phyloP scores from a whole-genome alignment of 2,329 filamentous ascomycete genomes.

The Colletotrichum endophyticum region DNA sequence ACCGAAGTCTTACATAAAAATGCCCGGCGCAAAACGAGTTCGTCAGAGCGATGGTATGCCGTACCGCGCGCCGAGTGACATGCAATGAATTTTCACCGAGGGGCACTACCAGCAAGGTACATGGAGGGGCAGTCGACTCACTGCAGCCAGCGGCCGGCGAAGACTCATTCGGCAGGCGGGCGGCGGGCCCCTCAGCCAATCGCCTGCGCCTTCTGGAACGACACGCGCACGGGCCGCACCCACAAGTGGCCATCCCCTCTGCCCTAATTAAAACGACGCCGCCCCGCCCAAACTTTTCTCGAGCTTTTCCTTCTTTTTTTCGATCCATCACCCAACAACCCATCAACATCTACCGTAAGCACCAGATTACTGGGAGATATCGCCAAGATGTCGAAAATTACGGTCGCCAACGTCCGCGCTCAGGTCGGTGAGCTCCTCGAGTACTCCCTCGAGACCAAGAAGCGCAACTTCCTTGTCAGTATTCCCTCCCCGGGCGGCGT shows the following conservation, averaged over 20 bases:
- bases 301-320: not conserved
- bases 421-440: constrained; percentile 94
- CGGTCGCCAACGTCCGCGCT: constrained; percentile 90
- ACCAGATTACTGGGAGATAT: constrained; percentile 26
- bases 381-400: constrained; percentile 61
- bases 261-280: constrained; percentile 14
- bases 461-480: constrained; percentile 87
- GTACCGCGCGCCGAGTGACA: not conserved
- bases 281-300: constrained; percentile 16
- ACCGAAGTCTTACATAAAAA: not conserved
- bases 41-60: not conserved
- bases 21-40: not conserved
- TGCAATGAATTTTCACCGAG: constrained; percentile 12
- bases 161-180: not conserved
- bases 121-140: not conserved
- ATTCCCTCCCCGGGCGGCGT: not conserved
- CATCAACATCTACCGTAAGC: constrained; percentile 22
- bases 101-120: not conserved
- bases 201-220: constrained; percentile 5
- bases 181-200: not conserved
- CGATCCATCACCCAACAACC: constrained; percentile 2
- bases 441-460: constrained; percentile 95
- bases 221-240: constrained; percentile 5
- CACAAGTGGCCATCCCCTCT: not conserved
- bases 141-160: not conserved